Evolutionary conservation across 192 early-diverging fungal species (phyloP), one percentile per base, ranked within the genome.

Genomic region (Podila clonocystis): DNA sequence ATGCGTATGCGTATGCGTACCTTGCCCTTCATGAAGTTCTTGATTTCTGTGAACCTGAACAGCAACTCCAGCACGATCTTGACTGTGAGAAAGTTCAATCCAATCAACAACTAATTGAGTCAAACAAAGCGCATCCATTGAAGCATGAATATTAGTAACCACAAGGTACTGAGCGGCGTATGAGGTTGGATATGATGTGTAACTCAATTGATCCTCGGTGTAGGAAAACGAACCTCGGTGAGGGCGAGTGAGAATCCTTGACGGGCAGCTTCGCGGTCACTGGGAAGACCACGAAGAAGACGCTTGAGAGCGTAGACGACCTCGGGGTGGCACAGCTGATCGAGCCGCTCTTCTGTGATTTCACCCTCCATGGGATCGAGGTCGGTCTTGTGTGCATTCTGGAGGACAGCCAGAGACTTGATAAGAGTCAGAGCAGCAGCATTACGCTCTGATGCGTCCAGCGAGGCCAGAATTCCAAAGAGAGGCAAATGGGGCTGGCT

Each of bases 231-330:
- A n/a, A 91, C 82, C 90, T 98, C 97, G 4, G 95, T 93, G 55
- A 99, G 88, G 11, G 95, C 95, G n/a, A 98, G 85, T 20, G 97
- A 90, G 83, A 97, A 99, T 9, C 98, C 98, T 67, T 98, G 97
- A 55, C 98, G 87, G 17, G 98, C 97, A 22, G 92, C 96, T 58
- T 95, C 91, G 48, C 96, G 89, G 12, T 93, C 89, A 58, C 92
- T 94, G 29, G 95, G 89, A 50, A 99, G 85, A 66, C 98, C 98
- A 72, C 94, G 86, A 62, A 98, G 83, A 55, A 99, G 87, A 67
- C 98, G 92, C 77, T 91, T 91, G 15, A 97, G 73, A 0, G 92
- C 94, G 72, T 99, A 99, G 9, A 92, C 79, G 20, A 98, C 92
- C 69, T 97, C 96, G 50, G 89, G 87, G 19, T 93, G 90, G 75